A percentile compares a stretch with the other conserved stretches of the same genome.
phyloP scores from a whole-genome alignment of 768 basidiomycete species.

The Lactarius hengduanensis region DNA sequence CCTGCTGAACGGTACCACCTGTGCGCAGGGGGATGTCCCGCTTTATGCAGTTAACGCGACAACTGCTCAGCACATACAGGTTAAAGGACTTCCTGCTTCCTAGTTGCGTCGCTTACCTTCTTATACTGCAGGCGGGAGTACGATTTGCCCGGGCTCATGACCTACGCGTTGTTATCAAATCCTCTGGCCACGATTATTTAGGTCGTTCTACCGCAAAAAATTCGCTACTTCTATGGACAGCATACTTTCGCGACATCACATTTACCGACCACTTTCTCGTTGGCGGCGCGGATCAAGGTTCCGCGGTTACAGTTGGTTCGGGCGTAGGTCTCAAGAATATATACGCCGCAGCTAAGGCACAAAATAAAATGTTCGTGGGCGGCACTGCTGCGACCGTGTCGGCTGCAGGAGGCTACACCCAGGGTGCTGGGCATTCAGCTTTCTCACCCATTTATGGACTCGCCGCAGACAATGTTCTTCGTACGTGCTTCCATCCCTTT shows the following conservation, averaged over 20 bases:
- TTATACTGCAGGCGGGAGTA: constrained; percentile 32
- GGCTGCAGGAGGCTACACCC: constrained; percentile 30
- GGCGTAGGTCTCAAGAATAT: constrained; percentile 28
- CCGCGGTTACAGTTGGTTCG: constrained; percentile 31
- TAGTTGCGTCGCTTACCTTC: background rate
- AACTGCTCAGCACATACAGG: constrained; percentile 20
- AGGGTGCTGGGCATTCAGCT: constrained; percentile 32
- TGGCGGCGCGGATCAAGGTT: constrained; percentile 30
- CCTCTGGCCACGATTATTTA: constrained; percentile 43
- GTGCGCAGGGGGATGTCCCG: constrained; percentile 25
- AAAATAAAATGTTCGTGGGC: constrained; percentile 31
- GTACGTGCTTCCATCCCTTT: constrained; percentile 13
- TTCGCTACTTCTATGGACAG: constrained; percentile 44
- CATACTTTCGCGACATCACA: constrained; percentile 38
- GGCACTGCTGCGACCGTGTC: constrained; percentile 31
- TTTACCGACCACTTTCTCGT: constrained; percentile 33
- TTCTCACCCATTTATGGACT: constrained; percentile 31
- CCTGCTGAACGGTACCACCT: constrained; percentile 20
- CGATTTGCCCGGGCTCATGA: constrained; percentile 34
- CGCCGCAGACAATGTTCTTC: constrained; percentile 32
- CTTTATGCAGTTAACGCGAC: constrained; percentile 28
- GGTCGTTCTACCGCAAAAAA: constrained; percentile 45
- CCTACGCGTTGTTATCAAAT: constrained; percentile 37
- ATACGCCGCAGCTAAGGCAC: constrained; percentile 27
- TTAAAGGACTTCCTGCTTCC: background rate